Conservation (phyloP, 179 eudicot species). For the Amaranthus tricolor region DNA sequence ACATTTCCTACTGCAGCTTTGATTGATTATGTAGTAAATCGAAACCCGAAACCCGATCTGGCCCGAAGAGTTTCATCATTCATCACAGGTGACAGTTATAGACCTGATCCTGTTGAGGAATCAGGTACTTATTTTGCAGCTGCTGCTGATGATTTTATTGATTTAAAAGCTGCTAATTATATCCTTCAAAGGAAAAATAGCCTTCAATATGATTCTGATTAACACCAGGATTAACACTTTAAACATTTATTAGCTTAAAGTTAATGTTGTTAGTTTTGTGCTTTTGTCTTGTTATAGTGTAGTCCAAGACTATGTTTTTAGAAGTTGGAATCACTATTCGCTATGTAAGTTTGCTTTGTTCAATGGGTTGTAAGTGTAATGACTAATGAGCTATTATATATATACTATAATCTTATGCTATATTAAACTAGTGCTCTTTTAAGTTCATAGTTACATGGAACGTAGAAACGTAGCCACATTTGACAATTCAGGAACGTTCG, state of each 20-base stretch:
- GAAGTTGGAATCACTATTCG: conserved; percentile 21
- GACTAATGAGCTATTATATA: conserved; percentile 3
- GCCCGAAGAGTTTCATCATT: conserved; percentile 26
- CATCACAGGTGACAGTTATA: conserved; percentile 24
- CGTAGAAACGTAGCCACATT: no score
- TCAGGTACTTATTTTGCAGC: conserved; percentile 26
- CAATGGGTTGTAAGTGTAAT: background rate
- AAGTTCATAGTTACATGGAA: no score
- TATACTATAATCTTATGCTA: background rate
- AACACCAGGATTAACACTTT: background rate
- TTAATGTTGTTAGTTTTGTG: conserved; percentile 6
- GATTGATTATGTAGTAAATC: conserved; percentile 31
- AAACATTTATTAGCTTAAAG: conserved; percentile 11
- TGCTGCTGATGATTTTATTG: conserved; percentile 31
- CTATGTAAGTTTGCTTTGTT: conserved; percentile 12
- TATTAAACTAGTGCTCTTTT: no score
- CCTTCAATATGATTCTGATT: conserved; percentile 29
- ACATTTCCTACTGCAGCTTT: conserved; percentile 30
- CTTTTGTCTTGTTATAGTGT: conserved; percentile 4
- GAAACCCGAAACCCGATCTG: conserved; percentile 13
- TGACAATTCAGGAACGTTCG: no score
- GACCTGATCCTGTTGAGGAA: conserved; percentile 15
- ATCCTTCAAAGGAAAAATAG: conserved; percentile 33
- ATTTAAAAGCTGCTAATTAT: conserved; percentile 32
- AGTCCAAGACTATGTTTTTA: background rate